Evolutionary conservation across 2,329 filamentous ascomycete species (phyloP), one percentile per base, ranked within the genome.

Genomic region (Fusarium newnesense): DNA sequence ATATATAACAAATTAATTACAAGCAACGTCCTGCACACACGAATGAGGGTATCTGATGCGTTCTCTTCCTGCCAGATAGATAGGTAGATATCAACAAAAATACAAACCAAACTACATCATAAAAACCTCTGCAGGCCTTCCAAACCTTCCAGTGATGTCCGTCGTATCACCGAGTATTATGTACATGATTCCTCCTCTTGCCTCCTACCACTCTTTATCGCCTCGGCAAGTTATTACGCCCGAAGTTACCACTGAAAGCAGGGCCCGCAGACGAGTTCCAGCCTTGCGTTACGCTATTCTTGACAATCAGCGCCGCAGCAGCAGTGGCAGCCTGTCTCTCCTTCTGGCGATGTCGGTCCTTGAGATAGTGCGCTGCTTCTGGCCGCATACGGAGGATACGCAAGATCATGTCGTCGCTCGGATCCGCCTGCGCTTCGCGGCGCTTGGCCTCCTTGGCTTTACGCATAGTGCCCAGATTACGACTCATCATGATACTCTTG

Each of bases 371-470:
- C 54, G 91, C 89, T 7, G 96, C 96, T 84, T 98, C 96, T 5
- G 95, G 94, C 60, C 96, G 88, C 96, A 99, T 99, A 58, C 96
- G 89, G 74, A 99, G 83, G 74, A 99, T 99, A 26, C 96, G 89
- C 77, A 99, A 83, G 75, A 99, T 98, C 93, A 98, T 98, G 80
- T 99, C 96, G 81, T 99, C 96, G 80, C 93, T 97, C 4, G 96
- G 96, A 80, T 98, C 96, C 3, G 96, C 96, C 80, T 99, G 96
- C 4, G 95, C 94, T 81, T 98, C 96, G 77, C 95, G 95, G 72
- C 96, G 89, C 85, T 97, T 98, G 83, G 97, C 96, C 81, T 97
- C 95, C 83, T 98, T 98, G 44, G 94, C 95, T 80, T 96, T 94
- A 76, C 91, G 92, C 95, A 99, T 98, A 12, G 96, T 98, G 50